phyloP scores from a whole-genome alignment of 257 asterid species.

The Solanum chaucha region DNA sequence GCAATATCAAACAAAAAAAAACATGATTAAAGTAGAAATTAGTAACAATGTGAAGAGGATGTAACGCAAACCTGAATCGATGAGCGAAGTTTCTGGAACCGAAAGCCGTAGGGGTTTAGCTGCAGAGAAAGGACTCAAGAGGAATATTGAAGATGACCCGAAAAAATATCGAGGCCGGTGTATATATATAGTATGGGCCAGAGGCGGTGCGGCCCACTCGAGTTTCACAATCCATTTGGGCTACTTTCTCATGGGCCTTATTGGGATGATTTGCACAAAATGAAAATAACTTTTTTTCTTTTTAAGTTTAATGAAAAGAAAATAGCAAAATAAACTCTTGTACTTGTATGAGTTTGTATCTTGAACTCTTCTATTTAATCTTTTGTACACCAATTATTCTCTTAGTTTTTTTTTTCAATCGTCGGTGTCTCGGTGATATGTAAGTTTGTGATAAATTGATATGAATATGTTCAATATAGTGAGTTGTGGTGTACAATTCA shows the following conservation, averaged over 20 bases:
- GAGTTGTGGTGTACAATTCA: background rate
- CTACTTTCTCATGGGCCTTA: background rate
- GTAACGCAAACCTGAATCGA: background rate
- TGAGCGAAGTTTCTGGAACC: background rate
- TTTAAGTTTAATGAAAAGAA: too few species aligned
- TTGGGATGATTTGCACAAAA: background rate
- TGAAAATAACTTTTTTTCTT: background rate
- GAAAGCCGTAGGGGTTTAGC: background rate
- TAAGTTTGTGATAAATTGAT: too few species aligned
- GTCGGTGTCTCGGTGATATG: too few species aligned
- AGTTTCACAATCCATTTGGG: background rate
- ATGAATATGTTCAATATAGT: background rate
- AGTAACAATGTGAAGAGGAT: background rate
- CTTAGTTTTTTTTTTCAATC: too few species aligned
- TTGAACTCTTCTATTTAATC: too few species aligned
- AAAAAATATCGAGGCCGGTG: background rate
- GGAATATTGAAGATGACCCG: background rate
- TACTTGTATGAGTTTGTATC: too few species aligned
- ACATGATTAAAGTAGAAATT: background rate
- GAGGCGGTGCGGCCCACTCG: background rate
- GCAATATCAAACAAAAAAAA: background rate
- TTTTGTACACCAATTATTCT: too few species aligned
- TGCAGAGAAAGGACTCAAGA: background rate
- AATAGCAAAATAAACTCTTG: too few species aligned
- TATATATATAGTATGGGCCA: background rate